Conservation (phyloP, 2,329 filamentous ascomycete genomes). For the Botrytis sinoallii region DNA sequence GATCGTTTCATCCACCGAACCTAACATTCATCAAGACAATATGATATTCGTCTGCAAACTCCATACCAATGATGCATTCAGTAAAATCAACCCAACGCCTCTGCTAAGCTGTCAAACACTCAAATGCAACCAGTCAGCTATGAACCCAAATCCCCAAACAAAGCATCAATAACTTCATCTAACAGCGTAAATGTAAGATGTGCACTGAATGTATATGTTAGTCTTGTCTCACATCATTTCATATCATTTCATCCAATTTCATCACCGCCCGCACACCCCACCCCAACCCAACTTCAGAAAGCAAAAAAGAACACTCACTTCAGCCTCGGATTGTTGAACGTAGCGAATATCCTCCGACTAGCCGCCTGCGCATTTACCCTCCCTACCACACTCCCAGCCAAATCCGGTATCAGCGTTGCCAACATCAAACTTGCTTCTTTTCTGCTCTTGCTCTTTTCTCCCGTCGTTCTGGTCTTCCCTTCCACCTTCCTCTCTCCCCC, state of each 20-base stretch:
- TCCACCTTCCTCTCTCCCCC: slow-evolving; percentile 54
- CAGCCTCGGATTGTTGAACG: slow-evolving; percentile 83
- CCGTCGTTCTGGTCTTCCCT: slow-evolving; percentile 55
- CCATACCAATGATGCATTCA: not conserved
- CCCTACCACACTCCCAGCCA: slow-evolving; percentile 91
- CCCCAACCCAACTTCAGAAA: not conserved
- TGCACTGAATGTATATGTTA: slow-evolving; percentile 28
- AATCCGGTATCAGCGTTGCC: slow-evolving; percentile 82
- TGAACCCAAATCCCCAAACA: slow-evolving; percentile 35
- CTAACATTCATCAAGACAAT: not conserved
- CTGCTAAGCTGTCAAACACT: not conserved
- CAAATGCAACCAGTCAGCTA: slow-evolving; percentile 32
- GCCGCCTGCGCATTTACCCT: slow-evolving; percentile 87
- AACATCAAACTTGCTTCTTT: slow-evolving; percentile 88
- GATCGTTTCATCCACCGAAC: not conserved
- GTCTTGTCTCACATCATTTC: not conserved
- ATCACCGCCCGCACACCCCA: not conserved
- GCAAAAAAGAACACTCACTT: slow-evolving; percentile 60
- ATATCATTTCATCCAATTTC: not conserved
- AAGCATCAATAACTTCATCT: slow-evolving; percentile 39
- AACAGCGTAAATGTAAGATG: slow-evolving; percentile 40
- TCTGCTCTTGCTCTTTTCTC: slow-evolving; percentile 75
- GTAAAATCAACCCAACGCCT: slow-evolving; percentile 1
- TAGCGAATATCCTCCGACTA: slow-evolving; percentile 82
- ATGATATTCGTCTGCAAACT: not conserved